Evolutionary conservation across 345 rosid genomes (phyloP), one percentile per base, ranked within the genome.

Genomic region (Brassica rapa): DNA sequence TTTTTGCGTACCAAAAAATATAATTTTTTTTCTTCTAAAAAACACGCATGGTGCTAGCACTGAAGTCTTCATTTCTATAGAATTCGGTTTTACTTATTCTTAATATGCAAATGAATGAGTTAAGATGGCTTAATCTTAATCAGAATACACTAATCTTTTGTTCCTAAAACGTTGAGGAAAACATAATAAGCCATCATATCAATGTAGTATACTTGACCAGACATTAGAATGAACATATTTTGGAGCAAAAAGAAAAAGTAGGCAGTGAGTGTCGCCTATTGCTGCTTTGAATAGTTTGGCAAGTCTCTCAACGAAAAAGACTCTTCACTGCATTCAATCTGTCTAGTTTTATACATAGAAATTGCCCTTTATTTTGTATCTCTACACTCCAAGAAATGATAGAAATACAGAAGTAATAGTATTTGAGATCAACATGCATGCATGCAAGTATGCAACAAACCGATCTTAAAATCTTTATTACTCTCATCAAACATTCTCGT

Each of bases 271-370:
- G 66, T 77, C 76, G 65, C 53, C 63, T 63, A 35, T 70, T 70
- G 81, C 75, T 70, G 71, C 76, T 53, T 70, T 71, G 81, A 70
- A 70, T 70, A 70, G 66, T 77, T 70, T 70, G 71, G 65, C 66
- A 70, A 64, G 27, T 64, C 57, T 37, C 56, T 70, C 59, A 51
- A 53, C 33, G 59, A 63, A 77, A 70, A 70, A 3, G 75, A 70
- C 51, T 68, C 62, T 70, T 62, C 43, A 23, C 64, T 77, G 59
- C 75, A 62, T 70, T 69, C 39, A 49, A 49, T 32, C 11, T 62
- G 51, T 25, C 41, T 15, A 37, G 29, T 32, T 53, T 66, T 3
- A 9, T 51, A 25, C 23, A 46, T 11, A 62, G 12, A 29, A 72
- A 4, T 25, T 37, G 23, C 59, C 68, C 60, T 33, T 11, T 60